A percentile compares a stretch with the other conserved stretches of the same genome.
These are phyloP conservation scores for Zea mays DNA, from an alignment of 176 grass and related monocot genomes.

Conservation along the genomic window DNA sequence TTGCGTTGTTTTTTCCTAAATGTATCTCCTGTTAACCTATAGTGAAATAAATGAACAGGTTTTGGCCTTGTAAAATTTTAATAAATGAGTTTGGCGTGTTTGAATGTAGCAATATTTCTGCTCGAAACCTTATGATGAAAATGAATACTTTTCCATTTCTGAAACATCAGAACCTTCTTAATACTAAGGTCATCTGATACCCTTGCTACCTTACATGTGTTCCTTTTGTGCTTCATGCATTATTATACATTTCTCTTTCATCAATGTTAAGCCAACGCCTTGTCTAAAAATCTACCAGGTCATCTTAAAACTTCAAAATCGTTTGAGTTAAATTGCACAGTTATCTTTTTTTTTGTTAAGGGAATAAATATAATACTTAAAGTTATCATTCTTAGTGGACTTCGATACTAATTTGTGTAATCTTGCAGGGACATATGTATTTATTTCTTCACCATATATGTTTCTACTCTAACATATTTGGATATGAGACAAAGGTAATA, in stretches of 20 bases:
- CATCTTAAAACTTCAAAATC: neutral
- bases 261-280: neutral
- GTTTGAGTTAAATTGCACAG: neutral
- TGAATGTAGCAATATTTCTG: neutral
- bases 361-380: slow-evolving; percentile 24
- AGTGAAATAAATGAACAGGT: neutral
- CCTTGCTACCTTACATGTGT: neutral
- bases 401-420: slow-evolving; percentile 35
- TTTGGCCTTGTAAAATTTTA: neutral
- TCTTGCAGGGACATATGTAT: slow-evolving; percentile 94
- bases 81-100: neutral
- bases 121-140: neutral
- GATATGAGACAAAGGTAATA: slow-evolving; percentile 94
- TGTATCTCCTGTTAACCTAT: neutral
- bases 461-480: slow-evolving; percentile 98
- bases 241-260: slow-evolving; percentile 14
- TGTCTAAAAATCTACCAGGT: slow-evolving; percentile 3
- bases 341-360: slow-evolving; percentile 15
- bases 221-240: slow-evolving; percentile 17
- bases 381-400: slow-evolving; percentile 15
- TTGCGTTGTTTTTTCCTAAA: neutral
- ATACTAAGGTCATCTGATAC: neutral
- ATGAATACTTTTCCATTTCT: neutral
- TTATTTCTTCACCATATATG: slow-evolving; percentile 93
- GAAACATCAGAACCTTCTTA: neutral